phyloP scores from a whole-genome alignment of 1,139 yeast species.

The Spathaspora jeffriesii region DNA sequence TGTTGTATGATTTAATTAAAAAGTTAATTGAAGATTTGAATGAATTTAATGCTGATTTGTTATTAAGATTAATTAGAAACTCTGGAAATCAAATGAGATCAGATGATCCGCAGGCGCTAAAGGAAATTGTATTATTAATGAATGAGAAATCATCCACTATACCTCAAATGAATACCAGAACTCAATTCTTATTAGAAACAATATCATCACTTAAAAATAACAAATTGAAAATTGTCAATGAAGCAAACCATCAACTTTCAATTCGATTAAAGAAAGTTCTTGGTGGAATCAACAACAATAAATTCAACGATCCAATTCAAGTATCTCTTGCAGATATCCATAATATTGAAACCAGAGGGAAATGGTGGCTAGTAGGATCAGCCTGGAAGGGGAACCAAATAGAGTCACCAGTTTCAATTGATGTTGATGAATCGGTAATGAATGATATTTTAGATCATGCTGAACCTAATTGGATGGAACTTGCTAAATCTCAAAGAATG shows the following conservation, averaged over 20 bases:
- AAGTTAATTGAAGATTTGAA: constrained; percentile 56
- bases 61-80: constrained; percentile 68
- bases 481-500: constrained; percentile 88
- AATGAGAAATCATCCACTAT: constrained; percentile 36
- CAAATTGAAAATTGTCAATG: constrained; percentile 57
- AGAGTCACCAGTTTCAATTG: constrained; percentile 20
- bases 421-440: constrained; percentile 35
- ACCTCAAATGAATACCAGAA: constrained; percentile 54
- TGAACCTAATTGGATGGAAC: constrained; percentile 86
- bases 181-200: constrained; percentile 82
- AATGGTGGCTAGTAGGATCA: constrained; percentile 99
- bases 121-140: constrained; percentile 72
- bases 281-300: constrained; percentile 47
- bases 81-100: constrained; percentile 85
- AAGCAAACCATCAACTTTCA: constrained; percentile 50
- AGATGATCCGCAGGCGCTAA: constrained; percentile 87
- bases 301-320: constrained; percentile 72
- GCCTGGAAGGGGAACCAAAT: constrained; percentile 79
- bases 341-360: constrained; percentile 75
- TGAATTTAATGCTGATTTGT: constrained; percentile 75
- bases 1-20: constrained; percentile 75
- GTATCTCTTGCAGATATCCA: constrained; percentile 84
- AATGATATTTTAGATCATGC: constrained; percentile 63
- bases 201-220: constrained; percentile 86
- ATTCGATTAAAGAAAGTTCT: constrained; percentile 69